phyloP scores from a whole-genome alignment of 108 stramenopile species.

The Cyclotella choctawhatcheeana region DNA sequence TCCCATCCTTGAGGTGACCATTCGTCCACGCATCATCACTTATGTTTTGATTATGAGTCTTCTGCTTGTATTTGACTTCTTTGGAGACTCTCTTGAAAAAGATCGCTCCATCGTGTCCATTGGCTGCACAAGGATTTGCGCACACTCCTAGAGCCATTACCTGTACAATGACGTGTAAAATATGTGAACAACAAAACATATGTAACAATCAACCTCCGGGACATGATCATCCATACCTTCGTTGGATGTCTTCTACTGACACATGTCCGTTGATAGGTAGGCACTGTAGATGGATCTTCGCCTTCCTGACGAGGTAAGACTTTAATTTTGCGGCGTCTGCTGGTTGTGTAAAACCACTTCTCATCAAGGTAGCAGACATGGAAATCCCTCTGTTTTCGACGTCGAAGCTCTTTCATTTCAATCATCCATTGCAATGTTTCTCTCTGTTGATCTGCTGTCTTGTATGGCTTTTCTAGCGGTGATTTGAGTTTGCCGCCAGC shows the following conservation, averaged over 20 bases:
- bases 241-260: background rate
- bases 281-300: slow-evolving; percentile 5
- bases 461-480: slow-evolving; percentile 4
- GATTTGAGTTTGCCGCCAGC: background rate
- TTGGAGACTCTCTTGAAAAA: slow-evolving; percentile 13
- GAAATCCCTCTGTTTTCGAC: background rate
- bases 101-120: slow-evolving; percentile 18
- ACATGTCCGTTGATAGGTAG: background rate
- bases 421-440: background rate
- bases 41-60: slow-evolving; percentile 9
- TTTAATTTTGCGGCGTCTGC: slow-evolving; percentile 5
- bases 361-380: slow-evolving; percentile 27
- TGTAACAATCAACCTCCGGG: background rate
- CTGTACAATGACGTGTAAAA: background rate
- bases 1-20: background rate
- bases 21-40: slow-evolving; percentile 1
- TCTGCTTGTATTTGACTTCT: background rate
- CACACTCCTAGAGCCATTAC: slow-evolving; percentile 8
- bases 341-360: slow-evolving; percentile 37
- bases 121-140: background rate
- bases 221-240: background rate
- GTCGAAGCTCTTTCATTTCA: background rate
- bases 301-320: slow-evolving; percentile 3
- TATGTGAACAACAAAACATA: background rate
- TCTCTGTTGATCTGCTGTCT: background rate